Evolutionary conservation across 768 basidiomycete species (phyloP).

Genomic region (Lactarius quietus): DNA sequence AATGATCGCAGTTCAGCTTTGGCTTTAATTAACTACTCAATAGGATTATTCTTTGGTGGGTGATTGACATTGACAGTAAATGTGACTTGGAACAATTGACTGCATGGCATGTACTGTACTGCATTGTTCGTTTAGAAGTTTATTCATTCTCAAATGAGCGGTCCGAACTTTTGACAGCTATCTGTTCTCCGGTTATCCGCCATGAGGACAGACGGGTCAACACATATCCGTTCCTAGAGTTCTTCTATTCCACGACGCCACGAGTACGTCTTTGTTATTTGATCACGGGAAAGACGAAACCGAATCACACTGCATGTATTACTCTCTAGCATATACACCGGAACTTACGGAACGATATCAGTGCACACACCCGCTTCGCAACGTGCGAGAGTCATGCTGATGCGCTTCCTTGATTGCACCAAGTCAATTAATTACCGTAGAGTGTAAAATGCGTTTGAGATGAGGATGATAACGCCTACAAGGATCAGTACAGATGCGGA

Average conservation of each 20-base stretch:
- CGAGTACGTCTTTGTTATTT: neutral
- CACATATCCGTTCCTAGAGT: neutral
- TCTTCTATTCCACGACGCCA: neutral
- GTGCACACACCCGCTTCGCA: neutral
- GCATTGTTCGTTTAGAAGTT: neutral
- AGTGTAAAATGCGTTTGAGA: conserved; percentile 6
- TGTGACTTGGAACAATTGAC: neutral
- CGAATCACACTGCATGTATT: neutral
- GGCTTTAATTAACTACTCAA: neutral
- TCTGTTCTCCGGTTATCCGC: neutral
- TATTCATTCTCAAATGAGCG: neutral
- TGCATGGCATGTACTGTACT: too few species aligned
- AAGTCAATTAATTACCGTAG: conserved; percentile 2
- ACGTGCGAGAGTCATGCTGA: neutral
- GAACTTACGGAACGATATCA: neutral
- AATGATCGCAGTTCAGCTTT: neutral
- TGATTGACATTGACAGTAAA: neutral
- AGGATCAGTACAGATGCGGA: conserved; percentile 19
- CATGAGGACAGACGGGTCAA: neutral
- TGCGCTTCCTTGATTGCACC: neutral
- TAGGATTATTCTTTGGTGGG: neutral
- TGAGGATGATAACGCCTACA: conserved; percentile 19
- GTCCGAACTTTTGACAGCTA: neutral
- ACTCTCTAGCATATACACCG: neutral
- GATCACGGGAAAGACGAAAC: neutral